phyloP scores from a whole-genome alignment of 2,329 filamentous ascomycete species.

The Niveomyces coronatus region DNA sequence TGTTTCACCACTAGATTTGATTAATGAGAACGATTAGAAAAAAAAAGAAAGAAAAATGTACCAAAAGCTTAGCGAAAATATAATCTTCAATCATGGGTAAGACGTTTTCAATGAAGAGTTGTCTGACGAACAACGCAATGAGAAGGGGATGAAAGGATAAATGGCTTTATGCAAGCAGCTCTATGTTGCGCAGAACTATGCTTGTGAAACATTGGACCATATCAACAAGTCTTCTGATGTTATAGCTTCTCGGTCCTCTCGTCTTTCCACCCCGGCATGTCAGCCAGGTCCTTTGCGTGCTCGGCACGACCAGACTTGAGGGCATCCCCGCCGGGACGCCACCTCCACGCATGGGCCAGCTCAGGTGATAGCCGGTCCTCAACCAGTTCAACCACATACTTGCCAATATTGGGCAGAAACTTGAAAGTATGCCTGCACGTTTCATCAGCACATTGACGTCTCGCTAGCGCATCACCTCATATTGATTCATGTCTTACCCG shows the following conservation, averaged over 20 bases:
- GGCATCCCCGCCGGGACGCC: slow-evolving; percentile 35
- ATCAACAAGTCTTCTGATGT: too few relatives aligned
- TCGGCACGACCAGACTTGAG: slow-evolving; percentile 29
- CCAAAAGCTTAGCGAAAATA: too few relatives aligned
- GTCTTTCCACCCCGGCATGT: slow-evolving; percentile 33
- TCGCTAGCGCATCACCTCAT: too few relatives aligned
- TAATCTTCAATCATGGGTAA: too few relatives aligned
- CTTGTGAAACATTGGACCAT: too few relatives aligned
- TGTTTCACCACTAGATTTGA: slow-evolving; percentile 95
- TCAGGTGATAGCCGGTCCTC: slow-evolving; percentile 29
- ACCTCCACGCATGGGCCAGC: slow-evolving; percentile 30
- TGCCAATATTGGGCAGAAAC: slow-evolving; percentile 34
- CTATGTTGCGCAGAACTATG: too few relatives aligned
- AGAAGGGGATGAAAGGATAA: too few relatives aligned
- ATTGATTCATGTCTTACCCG: slow-evolving; percentile 22
- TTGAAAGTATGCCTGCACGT: slow-evolving; percentile 32
- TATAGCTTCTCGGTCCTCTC: not conserved
- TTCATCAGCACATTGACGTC: not conserved
- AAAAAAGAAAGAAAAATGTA: too few relatives aligned
- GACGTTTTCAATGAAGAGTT: too few relatives aligned
- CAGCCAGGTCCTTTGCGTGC: slow-evolving; percentile 31
- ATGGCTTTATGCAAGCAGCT: too few relatives aligned
- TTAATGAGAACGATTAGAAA: too few relatives aligned
- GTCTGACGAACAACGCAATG: too few relatives aligned
- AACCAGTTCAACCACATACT: slow-evolving; percentile 34